These are phyloP conservation scores for Pseudomonodictys pantanalensis DNA, from an alignment of 495 filamentous ascomycete species.

Conservation along the genomic window DNA sequence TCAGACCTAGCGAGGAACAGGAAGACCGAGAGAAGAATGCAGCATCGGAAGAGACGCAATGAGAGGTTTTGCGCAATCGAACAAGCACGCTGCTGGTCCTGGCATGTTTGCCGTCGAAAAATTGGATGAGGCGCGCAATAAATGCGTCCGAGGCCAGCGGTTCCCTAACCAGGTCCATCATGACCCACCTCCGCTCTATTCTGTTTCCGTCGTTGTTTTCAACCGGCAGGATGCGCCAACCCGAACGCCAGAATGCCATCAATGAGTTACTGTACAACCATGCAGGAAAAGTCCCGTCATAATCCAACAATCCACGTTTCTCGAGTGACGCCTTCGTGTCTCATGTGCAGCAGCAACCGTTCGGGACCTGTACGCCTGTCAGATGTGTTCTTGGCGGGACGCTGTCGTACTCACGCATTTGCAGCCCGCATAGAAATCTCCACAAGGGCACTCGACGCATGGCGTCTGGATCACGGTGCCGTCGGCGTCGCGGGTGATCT, in stretches of 20 bases:
- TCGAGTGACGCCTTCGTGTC: background rate
- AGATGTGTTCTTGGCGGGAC: background rate
- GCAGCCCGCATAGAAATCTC: conserved; percentile 2
- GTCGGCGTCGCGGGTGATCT: conserved; percentile 1
- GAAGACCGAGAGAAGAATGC: conserved; percentile 20
- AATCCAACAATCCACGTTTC: background rate
- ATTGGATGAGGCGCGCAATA: too few species aligned
- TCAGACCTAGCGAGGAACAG: conserved; percentile 28
- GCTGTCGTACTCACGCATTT: conserved; percentile 16
- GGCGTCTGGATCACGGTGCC: background rate
- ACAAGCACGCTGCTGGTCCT: background rate
- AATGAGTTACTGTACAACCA: background rate
- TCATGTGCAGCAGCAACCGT: conserved; percentile 27
- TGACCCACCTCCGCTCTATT: background rate
- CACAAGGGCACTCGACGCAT: conserved; percentile 24
- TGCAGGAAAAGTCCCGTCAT: background rate
- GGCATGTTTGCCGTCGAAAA: background rate
- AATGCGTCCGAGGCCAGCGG: too few species aligned
- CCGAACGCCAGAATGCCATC: background rate
- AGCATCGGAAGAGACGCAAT: background rate
- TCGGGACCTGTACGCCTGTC: conserved; percentile 10
- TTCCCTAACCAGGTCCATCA: background rate
- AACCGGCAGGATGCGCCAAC: background rate
- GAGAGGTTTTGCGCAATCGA: background rate
- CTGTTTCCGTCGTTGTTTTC: background rate